Percentiles rank a stretch among this genome's conserved stretches.
Evolutionary conservation across 768 basidiomycete species (phyloP).

Genomic region (Grammothele lineata): DNA sequence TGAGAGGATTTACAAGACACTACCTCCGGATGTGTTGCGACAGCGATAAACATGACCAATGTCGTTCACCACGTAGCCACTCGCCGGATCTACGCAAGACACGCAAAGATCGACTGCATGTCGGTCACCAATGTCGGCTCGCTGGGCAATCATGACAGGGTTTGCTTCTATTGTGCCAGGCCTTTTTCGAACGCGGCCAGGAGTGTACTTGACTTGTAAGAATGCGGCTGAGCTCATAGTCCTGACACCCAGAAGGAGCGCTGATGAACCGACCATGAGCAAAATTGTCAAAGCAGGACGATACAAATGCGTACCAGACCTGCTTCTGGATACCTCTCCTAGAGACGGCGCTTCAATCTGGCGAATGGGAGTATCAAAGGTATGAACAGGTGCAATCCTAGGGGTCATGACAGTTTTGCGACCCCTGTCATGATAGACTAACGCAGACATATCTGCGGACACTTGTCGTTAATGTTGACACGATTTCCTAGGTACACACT

Average conservation of each 20-base stretch:
- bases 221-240: constrained; percentile 13
- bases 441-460: constrained; percentile 46
- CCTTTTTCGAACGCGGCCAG: no score
- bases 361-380: constrained; percentile 65
- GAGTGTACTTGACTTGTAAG: constrained; percentile 2
- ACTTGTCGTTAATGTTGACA: background rate
- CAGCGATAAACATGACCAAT: constrained; percentile 49
- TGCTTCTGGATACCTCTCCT: no score
- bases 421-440: constrained; percentile 18
- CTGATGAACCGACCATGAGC: background rate
- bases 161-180: background rate
- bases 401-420: constrained; percentile 26
- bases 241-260: constrained; percentile 15
- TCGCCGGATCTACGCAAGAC: background rate
- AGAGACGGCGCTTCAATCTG: constrained; percentile 39
- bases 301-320: no score
- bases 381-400: constrained; percentile 34
- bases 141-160: constrained; percentile 10
- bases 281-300: no score
- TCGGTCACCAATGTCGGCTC: constrained; percentile 13
- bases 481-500: background rate
- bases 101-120: constrained; percentile 18
- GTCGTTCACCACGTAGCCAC: constrained; percentile 43
- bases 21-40: no score
- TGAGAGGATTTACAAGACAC: no score